Evolutionary conservation across 306 rosid species (phyloP), one percentile per base, ranked within the genome.

Genomic region (Oxytropis ochrocephala): DNA sequence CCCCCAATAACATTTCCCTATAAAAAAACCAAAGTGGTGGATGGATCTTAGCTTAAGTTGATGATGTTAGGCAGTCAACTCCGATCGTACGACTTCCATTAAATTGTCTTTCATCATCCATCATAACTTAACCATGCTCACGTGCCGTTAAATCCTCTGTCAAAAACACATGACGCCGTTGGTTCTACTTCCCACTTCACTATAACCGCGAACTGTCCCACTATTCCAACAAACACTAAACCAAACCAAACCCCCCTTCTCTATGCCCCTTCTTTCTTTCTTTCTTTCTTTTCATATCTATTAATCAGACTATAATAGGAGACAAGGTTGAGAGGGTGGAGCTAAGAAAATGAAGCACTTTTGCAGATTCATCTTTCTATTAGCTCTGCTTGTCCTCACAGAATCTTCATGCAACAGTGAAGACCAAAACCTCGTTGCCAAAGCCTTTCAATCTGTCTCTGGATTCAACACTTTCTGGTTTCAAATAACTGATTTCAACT

Each of bases 381-480:
- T 85, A 3, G 57, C 78, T 1, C 63, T 85, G 30, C 11, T 81
- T 48, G 17, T 76, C 5, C 8, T 62, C 1, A 85, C 27, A 13
- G 84, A 84, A 55, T 82, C 92, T 62, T 64, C 84, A 29, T 94
- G 97, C 82, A 79, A 82, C 41, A 72, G 0, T 27, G 56, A 64
- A 58, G 92, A 94, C 78, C 81, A 35, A 0, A 79, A 64, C 6
- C 79, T 85, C 4, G 24, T 91, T 10, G 70, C 61, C 10, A 84
- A 75, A 61, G 95, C 95, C 14, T 94, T 94, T 71, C 64, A 75
- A 75, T 87, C 82, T 9, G 89, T 94, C 50, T 61, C 87, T 16
- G 81, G 86, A 60, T 94, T 89, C 83, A 77, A 89, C 39, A 10
- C 64, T 63, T 84, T 87, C 0, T 84, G 82, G 88, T 73, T 91